Evolutionary conservation across 192 early-diverging fungal species (phyloP), one percentile per base, ranked within the genome.

Genomic region (Funneliformis geosporum): DNA sequence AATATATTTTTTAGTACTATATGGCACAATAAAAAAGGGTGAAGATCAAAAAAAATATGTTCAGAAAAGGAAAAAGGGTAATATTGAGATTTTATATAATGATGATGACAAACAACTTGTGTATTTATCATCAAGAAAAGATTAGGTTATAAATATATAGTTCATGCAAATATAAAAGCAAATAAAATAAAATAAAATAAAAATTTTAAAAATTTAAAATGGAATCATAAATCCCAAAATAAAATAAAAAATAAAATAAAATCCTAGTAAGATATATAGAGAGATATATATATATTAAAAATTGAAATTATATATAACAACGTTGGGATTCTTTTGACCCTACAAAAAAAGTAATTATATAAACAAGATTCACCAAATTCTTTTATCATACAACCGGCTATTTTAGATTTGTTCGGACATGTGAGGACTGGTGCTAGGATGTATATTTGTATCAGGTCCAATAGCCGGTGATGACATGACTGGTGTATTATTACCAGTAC

Each of bases 1-100:
- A 62, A 25, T n/a, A 25, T 40, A 38, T 38, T 33, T 39, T 40
- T 69, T 43, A 40, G 67, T 33, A 69, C 67, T 42, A 67, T 33
- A 33, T 33, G 33, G 33, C 42, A 69, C 67, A 69, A 39, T 69
- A 69, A 69, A n/a, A 69, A 69, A 42, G 39, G 39, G 40, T 40
- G 27, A 69, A 69, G 67, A 43, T 69, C 67, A 69, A 69, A 69
- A 65, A n/a, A 67, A 69, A 69, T 69, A 69, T 69, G 67, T 69
- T 69, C 67, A 69, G 18, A 69, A 69, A 69, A 68, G 18, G 8
- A 43, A 69, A 40, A 40, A 10, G 67, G 67, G 16, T 47, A 47
- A 47, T 55, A 55, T 55, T 55, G 50, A 18, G 33, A 55, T 43
- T 69, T 69, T 69, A 69, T 69, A 69, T 69, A 69, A 40, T 8